Conservation (phyloP, 78 protist genomes). For the Tieghemostelium lacteum region DNA sequence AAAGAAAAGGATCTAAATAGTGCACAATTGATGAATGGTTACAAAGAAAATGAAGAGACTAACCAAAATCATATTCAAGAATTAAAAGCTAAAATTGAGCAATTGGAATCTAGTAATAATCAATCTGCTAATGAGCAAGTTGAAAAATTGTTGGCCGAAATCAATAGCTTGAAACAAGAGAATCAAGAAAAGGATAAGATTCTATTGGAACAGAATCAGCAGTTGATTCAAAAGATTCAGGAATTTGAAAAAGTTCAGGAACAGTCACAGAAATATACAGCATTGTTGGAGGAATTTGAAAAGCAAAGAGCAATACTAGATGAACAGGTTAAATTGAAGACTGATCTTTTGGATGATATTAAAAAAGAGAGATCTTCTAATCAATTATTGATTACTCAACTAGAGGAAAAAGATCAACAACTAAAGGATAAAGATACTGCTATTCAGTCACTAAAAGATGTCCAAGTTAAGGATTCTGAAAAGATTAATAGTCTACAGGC, state of each 20-base stretch:
- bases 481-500: slow-evolving; percentile 1
- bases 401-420: slow-evolving; percentile 33
- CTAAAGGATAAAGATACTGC: neutral
- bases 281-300: neutral
- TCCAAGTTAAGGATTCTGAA: slow-evolving; percentile 20
- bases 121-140: neutral
- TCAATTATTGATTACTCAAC: slow-evolving; percentile 3
- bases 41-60: neutral
- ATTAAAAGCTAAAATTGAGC: neutral
- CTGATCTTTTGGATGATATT: neutral
- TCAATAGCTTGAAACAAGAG: neutral
- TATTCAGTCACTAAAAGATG: neutral
- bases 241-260: neutral
- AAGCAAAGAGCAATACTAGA: slow-evolving; percentile 8
- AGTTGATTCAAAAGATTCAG: neutral
- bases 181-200: neutral
- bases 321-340: slow-evolving; percentile 26
- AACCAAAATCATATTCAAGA: neutral
- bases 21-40: neutral
- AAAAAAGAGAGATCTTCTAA: slow-evolving; percentile 31
- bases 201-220: neutral
- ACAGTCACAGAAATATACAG: neutral
- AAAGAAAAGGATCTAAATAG: neutral
- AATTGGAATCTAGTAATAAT: neutral
- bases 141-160: neutral